Percentiles rank a stretch among this genome's conserved stretches.
Conservation (phyloP, 2,329 filamentous ascomycete species). For the Sporothrix brunneoviolacea region DNA sequence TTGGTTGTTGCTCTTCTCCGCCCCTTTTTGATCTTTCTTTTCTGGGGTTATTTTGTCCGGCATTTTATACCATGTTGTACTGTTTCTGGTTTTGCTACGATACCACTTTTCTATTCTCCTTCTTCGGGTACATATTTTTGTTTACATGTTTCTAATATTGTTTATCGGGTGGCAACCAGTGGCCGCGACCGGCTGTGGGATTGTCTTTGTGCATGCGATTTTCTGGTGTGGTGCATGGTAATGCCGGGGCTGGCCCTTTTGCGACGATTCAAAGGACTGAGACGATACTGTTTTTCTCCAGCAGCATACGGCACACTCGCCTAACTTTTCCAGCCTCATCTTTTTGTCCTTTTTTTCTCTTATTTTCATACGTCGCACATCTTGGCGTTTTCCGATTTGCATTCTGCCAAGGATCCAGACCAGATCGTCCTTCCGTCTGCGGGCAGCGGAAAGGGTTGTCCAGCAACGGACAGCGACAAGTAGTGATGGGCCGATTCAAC, state of each 20-base stretch:
- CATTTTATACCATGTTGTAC: constrained; percentile 8
- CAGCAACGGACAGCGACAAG: too few relatives aligned
- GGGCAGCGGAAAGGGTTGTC: too few relatives aligned
- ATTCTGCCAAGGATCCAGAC: constrained; percentile 10
- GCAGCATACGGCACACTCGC: too few relatives aligned
- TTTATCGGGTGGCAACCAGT: too few relatives aligned
- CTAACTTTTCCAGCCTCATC: not conserved
- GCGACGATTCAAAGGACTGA: too few relatives aligned
- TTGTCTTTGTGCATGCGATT: too few relatives aligned
- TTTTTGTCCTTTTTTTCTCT: not conserved
- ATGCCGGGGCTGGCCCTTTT: too few relatives aligned
- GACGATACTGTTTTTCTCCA: not conserved
- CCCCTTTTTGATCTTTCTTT: not conserved
- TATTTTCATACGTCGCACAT: not conserved
- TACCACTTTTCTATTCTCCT: constrained; percentile 1
- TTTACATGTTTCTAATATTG: not conserved
- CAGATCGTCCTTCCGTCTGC: constrained; percentile 2
- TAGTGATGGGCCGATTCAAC: not conserved
- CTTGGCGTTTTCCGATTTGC: constrained; percentile 1
- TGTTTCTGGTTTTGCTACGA: not conserved
- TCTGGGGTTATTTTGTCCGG: not conserved
- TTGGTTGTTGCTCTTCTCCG: too few relatives aligned
- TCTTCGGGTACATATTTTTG: not conserved
- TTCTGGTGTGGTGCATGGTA: too few relatives aligned
- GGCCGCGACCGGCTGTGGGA: too few relatives aligned